Evolutionary conservation across 2,329 filamentous ascomycete genomes (phyloP).

Genomic region (Botrytis fabae): DNA sequence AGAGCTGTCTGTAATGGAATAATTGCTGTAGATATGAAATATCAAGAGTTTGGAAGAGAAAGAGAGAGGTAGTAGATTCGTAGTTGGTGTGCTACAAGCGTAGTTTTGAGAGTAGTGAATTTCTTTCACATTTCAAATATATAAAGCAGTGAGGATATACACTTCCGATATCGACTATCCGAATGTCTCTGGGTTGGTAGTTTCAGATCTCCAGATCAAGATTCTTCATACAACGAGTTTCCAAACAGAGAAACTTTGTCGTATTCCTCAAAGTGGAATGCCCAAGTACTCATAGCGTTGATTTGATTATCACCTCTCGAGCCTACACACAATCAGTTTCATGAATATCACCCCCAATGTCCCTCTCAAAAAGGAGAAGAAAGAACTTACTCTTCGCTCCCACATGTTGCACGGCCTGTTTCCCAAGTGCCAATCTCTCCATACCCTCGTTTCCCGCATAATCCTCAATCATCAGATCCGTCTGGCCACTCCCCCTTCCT

Average conservation of each 20-base stretch:
- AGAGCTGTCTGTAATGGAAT: not conserved
- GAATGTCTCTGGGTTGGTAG: not conserved
- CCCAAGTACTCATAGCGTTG: slow-evolving; percentile 29
- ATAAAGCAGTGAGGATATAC: not conserved
- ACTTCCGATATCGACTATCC: not conserved
- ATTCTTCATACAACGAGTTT: not conserved
- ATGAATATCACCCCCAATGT: not conserved
- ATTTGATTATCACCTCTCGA: slow-evolving; percentile 26
- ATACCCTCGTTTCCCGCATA: not conserved
- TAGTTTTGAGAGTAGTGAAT: not conserved
- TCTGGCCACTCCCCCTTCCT: not conserved
- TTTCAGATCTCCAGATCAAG: not conserved
- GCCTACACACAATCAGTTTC: slow-evolving; percentile 29
- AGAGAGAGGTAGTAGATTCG: not conserved
- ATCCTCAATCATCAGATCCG: slow-evolving; percentile 19
- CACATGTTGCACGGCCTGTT: slow-evolving; percentile 19
- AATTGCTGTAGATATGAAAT: not conserved
- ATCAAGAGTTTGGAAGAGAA: not conserved
- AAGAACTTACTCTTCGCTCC: slow-evolving; percentile 2
- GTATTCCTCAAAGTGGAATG: slow-evolving; percentile 30
- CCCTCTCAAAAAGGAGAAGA: not conserved
- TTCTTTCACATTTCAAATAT: not conserved
- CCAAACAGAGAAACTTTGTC: slow-evolving; percentile 13
- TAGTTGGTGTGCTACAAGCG: not conserved
- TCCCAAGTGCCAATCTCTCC: slow-evolving; percentile 6